Evolutionary conservation across 306 rosid species (phyloP).

Genomic region (Ceratonia siliqua): DNA sequence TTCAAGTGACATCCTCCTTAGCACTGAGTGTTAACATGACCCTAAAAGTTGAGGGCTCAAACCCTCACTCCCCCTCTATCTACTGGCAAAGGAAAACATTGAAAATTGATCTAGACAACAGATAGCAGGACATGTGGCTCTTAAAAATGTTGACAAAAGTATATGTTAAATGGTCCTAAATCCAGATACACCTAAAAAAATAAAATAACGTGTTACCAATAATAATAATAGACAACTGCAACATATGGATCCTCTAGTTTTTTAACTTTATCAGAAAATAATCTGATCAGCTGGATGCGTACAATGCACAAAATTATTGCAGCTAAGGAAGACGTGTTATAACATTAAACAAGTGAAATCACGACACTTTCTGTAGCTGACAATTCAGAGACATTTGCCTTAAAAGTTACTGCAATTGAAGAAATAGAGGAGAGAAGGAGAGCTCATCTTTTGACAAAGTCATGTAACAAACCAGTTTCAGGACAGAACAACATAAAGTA

Average conservation of each 20-base stretch:
- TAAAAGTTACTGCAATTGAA: not conserved
- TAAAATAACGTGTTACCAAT: too few relatives aligned
- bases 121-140: conserved; percentile 9
- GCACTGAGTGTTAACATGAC: too few relatives aligned
- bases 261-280: not conserved
- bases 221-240: not conserved
- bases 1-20: too few relatives aligned
- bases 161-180: not conserved
- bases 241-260: not conserved
- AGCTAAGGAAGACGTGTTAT: not conserved
- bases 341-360: not conserved
- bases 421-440: not conserved
- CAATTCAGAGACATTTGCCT: conserved; percentile 5
- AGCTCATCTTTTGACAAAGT: not conserved
- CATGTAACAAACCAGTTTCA: not conserved
- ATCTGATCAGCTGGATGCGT: conserved; percentile 1
- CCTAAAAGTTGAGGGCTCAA: too few relatives aligned
- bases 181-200: not conserved
- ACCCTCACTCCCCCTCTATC: too few relatives aligned
- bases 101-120: not conserved
- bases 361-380: not conserved
- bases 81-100: too few relatives aligned
- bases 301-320: conserved; percentile 3
- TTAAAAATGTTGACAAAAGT: not conserved
- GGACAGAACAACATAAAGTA: not conserved